phyloP scores from a whole-genome alignment of 495 filamentous ascomycete species.

The Talaromyces borbonicus region DNA sequence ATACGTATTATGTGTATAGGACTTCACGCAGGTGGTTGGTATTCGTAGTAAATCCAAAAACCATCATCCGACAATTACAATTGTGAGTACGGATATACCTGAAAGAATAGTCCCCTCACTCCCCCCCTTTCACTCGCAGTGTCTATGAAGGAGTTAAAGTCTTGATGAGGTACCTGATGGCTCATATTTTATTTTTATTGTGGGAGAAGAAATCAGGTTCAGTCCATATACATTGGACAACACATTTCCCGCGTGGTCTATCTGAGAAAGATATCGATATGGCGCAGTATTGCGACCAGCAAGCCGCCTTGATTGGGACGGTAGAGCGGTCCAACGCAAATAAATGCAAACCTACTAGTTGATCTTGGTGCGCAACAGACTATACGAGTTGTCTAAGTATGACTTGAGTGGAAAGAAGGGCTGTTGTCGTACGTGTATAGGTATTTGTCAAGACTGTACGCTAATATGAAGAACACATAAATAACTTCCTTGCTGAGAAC shows the following conservation, averaged over 20 bases:
- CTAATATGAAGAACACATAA: too few species aligned
- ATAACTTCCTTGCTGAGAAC: too few species aligned
- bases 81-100: too few species aligned
- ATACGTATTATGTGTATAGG: not conserved
- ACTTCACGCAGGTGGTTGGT: conserved; percentile 8
- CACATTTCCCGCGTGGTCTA: conserved; percentile 63
- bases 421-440: too few species aligned
- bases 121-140: too few species aligned
- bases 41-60: conserved; percentile 23
- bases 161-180: too few species aligned
- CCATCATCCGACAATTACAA: conserved; percentile 38
- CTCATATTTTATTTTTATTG: not conserved
- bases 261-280: conserved; percentile 55
- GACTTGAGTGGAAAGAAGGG: too few species aligned
- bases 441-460: too few species aligned
- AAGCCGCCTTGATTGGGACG: conserved; percentile 31
- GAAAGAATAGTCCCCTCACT: too few species aligned
- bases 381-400: too few species aligned
- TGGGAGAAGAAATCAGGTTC: conserved; percentile 29
- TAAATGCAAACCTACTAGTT: conserved; percentile 22
- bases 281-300: conserved; percentile 55
- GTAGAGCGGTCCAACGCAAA: conserved; percentile 26
- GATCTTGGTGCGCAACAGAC: too few species aligned
- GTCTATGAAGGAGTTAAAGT: too few species aligned
- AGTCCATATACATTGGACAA: conserved; percentile 55